Conservation (phyloP, 23 red algal genomes). For the Chondrus crispus region DNA sequence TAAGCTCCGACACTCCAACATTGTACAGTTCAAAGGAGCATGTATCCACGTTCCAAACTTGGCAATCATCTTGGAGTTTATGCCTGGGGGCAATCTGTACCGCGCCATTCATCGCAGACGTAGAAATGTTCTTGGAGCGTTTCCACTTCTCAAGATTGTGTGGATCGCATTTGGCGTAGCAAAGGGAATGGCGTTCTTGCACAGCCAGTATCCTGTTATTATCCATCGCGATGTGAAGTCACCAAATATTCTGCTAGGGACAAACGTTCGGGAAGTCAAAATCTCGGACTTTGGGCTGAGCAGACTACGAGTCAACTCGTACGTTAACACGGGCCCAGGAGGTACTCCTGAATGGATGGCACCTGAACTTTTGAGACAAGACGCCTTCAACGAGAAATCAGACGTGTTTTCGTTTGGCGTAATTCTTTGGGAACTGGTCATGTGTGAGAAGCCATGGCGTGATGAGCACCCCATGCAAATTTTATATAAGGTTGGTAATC, state of each 20-base stretch:
- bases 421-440: constrained; percentile 98
- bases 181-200: constrained; percentile 93
- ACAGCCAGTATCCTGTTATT: constrained; percentile 84
- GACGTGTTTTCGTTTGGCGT: constrained; percentile 99
- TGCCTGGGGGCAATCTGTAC: constrained; percentile 94
- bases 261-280: constrained; percentile 85
- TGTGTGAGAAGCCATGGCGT: constrained; percentile 95
- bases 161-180: constrained; percentile 94
- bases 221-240: constrained; percentile 97
- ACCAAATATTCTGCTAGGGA: constrained; percentile 90
- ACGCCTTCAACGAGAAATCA: constrained; percentile 82
- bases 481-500: constrained; percentile 83
- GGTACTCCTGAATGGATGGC: constrained; percentile 99
- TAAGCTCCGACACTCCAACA: constrained; percentile 86
- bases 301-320: constrained; percentile 69
- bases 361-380: constrained; percentile 92
- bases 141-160: constrained; percentile 76
- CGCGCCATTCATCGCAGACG: constrained; percentile 82
- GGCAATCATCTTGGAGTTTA: constrained; percentile 92
- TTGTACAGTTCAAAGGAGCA: constrained; percentile 94
- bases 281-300: constrained; percentile 96
- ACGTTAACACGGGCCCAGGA: constrained; percentile 90
- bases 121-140: constrained; percentile 69
- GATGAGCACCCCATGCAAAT: constrained; percentile 98
- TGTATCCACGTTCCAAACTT: constrained; percentile 84